A percentile compares a stretch with the other conserved stretches of the same genome.
Conservation (phyloP, 2,329 filamentous ascomycete genomes). For the Sphaerulina vaccinii region DNA sequence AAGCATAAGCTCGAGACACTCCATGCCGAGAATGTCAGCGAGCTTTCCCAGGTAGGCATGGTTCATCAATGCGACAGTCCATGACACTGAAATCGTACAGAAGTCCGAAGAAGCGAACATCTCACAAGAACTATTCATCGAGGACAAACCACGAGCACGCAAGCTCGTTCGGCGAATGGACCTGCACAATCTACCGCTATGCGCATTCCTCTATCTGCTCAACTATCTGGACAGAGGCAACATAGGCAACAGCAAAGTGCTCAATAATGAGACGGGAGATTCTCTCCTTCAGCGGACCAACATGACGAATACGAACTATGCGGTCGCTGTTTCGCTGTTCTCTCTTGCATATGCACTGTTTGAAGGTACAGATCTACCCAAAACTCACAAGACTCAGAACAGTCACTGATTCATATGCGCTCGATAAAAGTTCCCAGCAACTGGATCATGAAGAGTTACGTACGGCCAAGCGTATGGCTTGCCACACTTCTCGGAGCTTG, state of each 20-base stretch:
- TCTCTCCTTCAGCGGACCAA: conserved; percentile 62
- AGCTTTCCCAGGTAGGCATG: conserved; percentile 11
- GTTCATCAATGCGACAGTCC: not conserved
- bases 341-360: conserved; percentile 26
- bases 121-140: conserved; percentile 18
- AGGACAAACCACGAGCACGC: conserved; percentile 26
- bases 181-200: conserved; percentile 27
- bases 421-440: conserved; percentile 43
- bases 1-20: conserved; percentile 8
- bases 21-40: conserved; percentile 17
- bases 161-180: conserved; percentile 28
- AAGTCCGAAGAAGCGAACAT: not conserved
- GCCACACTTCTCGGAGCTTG: conserved; percentile 41
- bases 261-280: conserved; percentile 60
- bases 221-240: conserved; percentile 33
- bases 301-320: conserved; percentile 63
- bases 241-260: conserved; percentile 56
- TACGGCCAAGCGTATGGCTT: conserved; percentile 43
- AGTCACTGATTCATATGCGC: not conserved
- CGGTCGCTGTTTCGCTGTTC: conserved; percentile 40
- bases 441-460: conserved; percentile 40
- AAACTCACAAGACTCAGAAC: not conserved
- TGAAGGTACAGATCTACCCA: not conserved
- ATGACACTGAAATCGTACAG: not conserved
- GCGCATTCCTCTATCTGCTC: conserved; percentile 28